These are phyloP conservation scores for Santalum album DNA, from an alignment of 164 flowering plant genomes.

Conservation along the genomic window DNA sequence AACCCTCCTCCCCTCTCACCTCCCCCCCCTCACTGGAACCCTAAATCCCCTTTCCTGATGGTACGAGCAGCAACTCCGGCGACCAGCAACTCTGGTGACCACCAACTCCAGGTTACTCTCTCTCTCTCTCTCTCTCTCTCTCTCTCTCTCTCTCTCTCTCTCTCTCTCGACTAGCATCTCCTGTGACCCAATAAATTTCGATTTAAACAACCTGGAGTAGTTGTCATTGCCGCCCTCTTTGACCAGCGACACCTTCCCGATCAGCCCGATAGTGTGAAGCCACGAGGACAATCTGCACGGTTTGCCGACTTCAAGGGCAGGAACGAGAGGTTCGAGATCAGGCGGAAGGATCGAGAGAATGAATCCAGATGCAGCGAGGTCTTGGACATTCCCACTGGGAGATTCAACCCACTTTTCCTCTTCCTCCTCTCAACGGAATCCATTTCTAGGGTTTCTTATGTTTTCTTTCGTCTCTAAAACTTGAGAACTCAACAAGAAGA, in stretches of 20 bases:
- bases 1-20: too few relatives aligned
- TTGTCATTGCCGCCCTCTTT: conserved; percentile 82
- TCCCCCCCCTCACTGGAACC: too few relatives aligned
- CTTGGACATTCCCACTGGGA: conserved; percentile 74
- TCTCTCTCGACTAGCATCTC: too few relatives aligned
- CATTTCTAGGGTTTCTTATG: too few relatives aligned
- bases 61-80: too few relatives aligned
- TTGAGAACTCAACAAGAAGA: too few relatives aligned
- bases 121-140: too few relatives aligned
- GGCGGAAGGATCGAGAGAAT: conserved; percentile 28
- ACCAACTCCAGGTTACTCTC: too few relatives aligned
- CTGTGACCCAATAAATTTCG: conserved; percentile 83
- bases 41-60: too few relatives aligned
- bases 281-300: conserved; percentile 94
- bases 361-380: conserved; percentile 57
- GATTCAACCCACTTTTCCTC: conserved; percentile 68
- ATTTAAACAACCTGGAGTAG: conserved; percentile 59
- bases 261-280: conserved; percentile 72
- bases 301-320: conserved; percentile 43
- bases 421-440: conserved; percentile 41
- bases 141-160: too few relatives aligned
- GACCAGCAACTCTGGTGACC: too few relatives aligned
- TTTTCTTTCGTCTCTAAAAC: too few relatives aligned
- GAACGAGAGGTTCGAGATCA: conserved; percentile 41
- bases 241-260: conserved; percentile 71